These are phyloP conservation scores for Cyphellophora europaea DNA, from an alignment of 2,329 filamentous ascomycete species.

Conservation along the genomic window DNA sequence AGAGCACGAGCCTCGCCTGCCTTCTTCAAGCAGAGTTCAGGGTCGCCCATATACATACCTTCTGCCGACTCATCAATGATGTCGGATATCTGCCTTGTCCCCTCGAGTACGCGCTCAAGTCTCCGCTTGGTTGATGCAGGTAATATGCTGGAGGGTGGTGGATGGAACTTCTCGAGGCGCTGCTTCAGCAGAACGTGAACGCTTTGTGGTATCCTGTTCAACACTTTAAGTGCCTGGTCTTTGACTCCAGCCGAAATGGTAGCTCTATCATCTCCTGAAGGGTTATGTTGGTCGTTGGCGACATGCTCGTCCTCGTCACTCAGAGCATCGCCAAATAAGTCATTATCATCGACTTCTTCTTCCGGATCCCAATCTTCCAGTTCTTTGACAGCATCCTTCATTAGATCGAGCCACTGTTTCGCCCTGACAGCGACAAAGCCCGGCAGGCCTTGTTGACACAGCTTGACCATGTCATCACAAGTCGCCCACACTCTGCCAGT, in stretches of 20 bases:
- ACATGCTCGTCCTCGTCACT: slow-evolving; percentile 21
- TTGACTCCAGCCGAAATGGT: slow-evolving; percentile 31
- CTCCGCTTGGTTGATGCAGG: slow-evolving; percentile 5
- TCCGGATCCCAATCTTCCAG: slow-evolving; percentile 81
- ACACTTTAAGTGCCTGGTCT: slow-evolving; percentile 30
- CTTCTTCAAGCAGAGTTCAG: slow-evolving; percentile 19
- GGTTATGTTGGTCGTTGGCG: slow-evolving; percentile 16
- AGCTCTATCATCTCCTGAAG: slow-evolving; percentile 15
- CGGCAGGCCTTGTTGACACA: slow-evolving; percentile 59
- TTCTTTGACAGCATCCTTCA: slow-evolving; percentile 78
- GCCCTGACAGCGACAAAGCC: slow-evolving; percentile 63
- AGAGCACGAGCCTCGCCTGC: slow-evolving; percentile 16
- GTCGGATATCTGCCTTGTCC: slow-evolving; percentile 28
- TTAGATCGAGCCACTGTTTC: slow-evolving; percentile 61
- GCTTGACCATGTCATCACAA: slow-evolving; percentile 61
- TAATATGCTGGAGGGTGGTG: slow-evolving; percentile 4
- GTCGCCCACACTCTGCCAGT: slow-evolving; percentile 77
- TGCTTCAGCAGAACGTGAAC: slow-evolving; percentile 34
- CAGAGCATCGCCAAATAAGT: slow-evolving; percentile 21
- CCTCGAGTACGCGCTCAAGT: slow-evolving; percentile 26
- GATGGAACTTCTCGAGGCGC: slow-evolving; percentile 27
- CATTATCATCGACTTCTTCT: slow-evolving; percentile 49
- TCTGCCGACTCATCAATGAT: slow-evolving; percentile 37
- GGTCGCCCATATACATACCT: slow-evolving; percentile 33
- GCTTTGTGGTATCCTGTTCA: slow-evolving; percentile 33